A percentile compares a stretch with the other conserved stretches of the same genome.
phyloP scores from a whole-genome alignment of 371 early-diverging fungal genomes.

The Haplosporangium sp. region DNA sequence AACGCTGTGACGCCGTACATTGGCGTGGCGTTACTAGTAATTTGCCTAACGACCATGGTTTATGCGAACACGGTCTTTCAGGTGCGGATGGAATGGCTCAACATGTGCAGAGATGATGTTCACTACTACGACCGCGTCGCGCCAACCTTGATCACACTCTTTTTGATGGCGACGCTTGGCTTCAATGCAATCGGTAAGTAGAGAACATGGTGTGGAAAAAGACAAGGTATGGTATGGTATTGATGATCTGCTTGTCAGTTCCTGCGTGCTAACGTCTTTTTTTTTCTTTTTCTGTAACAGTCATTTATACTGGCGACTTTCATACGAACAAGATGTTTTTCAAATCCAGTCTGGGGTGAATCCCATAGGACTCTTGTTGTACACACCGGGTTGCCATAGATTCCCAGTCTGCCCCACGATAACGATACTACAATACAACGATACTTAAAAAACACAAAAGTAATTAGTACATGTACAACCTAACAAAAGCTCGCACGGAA shows the following conservation, averaged over 20 bases:
- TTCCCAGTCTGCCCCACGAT: too few relatives aligned
- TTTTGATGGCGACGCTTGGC: slow-evolving; percentile 3
- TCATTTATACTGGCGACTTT: slow-evolving; percentile 8
- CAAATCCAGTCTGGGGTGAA: too few relatives aligned
- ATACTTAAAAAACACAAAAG: too few relatives aligned
- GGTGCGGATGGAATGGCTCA: slow-evolving; percentile 42
- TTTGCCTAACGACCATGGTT: slow-evolving; percentile 18
- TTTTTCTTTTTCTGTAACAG: slow-evolving; percentile 1
- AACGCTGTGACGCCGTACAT: slow-evolving; percentile 20
- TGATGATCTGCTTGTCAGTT: too few relatives aligned
- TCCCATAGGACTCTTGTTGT: too few relatives aligned
- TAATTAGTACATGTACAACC: too few relatives aligned
- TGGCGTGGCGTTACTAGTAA: slow-evolving; percentile 18
- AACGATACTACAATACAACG: too few relatives aligned
- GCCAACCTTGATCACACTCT: slow-evolving; percentile 11
- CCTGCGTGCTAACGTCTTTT: too few relatives aligned
- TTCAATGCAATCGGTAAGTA: slow-evolving; percentile 13
- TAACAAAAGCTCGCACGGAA: too few relatives aligned
- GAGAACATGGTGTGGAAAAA: background rate
- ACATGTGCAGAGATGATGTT: slow-evolving; percentile 24
- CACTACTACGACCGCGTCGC: slow-evolving; percentile 22
- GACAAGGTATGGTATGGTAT: too few relatives aligned
- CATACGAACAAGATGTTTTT: slow-evolving; percentile 3
- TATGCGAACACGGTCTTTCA: slow-evolving; percentile 25
- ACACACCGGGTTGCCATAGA: too few relatives aligned